These are phyloP conservation scores for Crithidia fasciculata DNA, from an alignment of 208 protist genomes.

Conservation along the genomic window DNA sequence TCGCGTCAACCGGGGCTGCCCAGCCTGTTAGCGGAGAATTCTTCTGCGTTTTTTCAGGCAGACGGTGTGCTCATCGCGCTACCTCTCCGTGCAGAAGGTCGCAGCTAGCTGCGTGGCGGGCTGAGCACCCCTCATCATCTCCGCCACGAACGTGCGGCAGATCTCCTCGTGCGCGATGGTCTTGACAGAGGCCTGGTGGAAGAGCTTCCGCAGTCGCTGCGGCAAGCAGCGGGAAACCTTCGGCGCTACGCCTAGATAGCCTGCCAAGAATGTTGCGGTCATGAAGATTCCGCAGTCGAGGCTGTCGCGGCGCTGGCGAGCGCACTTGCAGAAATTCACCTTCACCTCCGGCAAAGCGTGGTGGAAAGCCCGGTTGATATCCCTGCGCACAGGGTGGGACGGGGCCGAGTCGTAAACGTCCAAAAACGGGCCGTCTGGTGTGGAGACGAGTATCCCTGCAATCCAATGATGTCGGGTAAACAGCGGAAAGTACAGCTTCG, in stretches of 20 bases:
- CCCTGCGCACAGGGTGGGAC: background rate
- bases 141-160: background rate
- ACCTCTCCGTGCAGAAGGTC: background rate
- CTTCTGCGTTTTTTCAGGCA: background rate
- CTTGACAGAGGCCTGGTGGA: background rate
- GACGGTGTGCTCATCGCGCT: background rate
- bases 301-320: background rate
- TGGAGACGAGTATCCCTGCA: background rate
- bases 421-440: background rate
- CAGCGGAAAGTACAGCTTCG: background rate
- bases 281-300: background rate
- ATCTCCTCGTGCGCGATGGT: background rate
- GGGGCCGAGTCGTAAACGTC: background rate
- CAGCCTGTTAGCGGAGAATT: too few relatives aligned
- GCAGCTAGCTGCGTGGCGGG: background rate
- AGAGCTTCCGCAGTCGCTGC: background rate
- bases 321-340: background rate
- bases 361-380: background rate
- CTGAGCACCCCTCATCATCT: background rate
- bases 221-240: background rate
- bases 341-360: background rate
- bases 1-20: too few relatives aligned
- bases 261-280: background rate
- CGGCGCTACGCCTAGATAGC: background rate
- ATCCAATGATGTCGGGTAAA: background rate